phyloP scores from a whole-genome alignment of 345 rosid genomes.

The Ceriops zippeliana region DNA sequence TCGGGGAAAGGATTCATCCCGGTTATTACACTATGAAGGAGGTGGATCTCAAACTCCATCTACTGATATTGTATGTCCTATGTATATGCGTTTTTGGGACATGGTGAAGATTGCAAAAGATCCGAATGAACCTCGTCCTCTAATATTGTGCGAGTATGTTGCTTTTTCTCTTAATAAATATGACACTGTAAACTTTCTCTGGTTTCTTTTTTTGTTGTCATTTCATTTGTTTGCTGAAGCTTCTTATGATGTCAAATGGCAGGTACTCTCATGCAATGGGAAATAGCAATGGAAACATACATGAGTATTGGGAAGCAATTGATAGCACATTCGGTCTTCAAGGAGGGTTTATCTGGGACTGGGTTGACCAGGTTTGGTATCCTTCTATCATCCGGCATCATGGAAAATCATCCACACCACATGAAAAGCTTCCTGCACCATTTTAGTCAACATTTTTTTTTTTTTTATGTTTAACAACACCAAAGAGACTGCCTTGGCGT shows the following conservation, averaged over 20 bases:
- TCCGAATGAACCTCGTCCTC: conserved; percentile 74
- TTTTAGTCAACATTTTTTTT: too few relatives aligned
- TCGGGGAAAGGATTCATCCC: conserved; percentile 75
- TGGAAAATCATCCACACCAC: not conserved
- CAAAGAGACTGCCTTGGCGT: not conserved
- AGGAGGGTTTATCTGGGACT: conserved; percentile 99
- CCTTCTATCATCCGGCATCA: conserved; percentile 10
- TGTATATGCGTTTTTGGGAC: conserved; percentile 99
- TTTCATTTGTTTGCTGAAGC: conserved; percentile 21
- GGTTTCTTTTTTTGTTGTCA: not conserved
- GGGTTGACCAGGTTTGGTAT: conserved; percentile 87
- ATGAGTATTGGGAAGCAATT: conserved; percentile 92
- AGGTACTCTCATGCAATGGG: conserved; percentile 99
- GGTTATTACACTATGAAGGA: conserved; percentile 90
- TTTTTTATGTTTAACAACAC: too few relatives aligned
- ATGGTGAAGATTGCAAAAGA: conserved; percentile 92
- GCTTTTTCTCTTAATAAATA: conserved; percentile 20
- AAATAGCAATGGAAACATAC: conserved; percentile 86
- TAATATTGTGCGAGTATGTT: conserved; percentile 98
- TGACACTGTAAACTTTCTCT: not conserved
- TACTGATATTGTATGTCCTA: conserved; percentile 93
- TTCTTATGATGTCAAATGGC: conserved; percentile 29
- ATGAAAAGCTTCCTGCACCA: not conserved
- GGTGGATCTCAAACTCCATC: conserved; percentile 92
- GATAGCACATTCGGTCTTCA: conserved; percentile 92